Percentiles rank a stretch among this genome's conserved stretches.
phyloP scores from a whole-genome alignment of 768 basidiomycete genomes.

The Boletus rubropictus region DNA sequence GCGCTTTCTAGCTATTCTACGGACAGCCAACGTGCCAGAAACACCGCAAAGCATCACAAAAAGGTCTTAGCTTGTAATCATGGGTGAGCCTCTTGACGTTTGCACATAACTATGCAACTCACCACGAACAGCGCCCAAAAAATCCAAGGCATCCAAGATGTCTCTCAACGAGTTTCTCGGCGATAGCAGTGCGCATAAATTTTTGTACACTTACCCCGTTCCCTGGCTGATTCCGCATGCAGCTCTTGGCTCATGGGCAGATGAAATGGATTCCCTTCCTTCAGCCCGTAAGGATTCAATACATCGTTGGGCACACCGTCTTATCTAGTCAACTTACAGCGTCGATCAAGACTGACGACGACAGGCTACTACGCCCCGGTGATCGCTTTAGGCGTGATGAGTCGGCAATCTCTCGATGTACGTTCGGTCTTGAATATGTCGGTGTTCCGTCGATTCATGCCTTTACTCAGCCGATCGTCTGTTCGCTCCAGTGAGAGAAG shows the following conservation, averaged over 20 bases:
- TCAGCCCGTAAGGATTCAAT: constrained; percentile 72
- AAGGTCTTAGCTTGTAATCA: constrained; percentile 16
- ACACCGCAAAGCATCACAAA: constrained; percentile 12
- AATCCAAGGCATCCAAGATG: constrained; percentile 82
- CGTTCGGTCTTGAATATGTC: constrained; percentile 24
- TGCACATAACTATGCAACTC: constrained; percentile 1
- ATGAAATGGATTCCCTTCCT: constrained; percentile 93
- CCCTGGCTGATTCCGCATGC: constrained; percentile 12
- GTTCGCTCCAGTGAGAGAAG: constrained; percentile 65
- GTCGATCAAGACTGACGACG: constrained; percentile 65
- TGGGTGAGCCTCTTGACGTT: constrained; percentile 19
- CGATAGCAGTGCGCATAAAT: constrained; percentile 58
- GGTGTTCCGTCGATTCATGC: constrained; percentile 8
- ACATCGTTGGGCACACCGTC: constrained; percentile 3
- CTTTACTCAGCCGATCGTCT: constrained; percentile 48
- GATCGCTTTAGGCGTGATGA: constrained; percentile 66
- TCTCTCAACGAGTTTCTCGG: constrained; percentile 89
- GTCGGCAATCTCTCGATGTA: constrained; percentile 56
- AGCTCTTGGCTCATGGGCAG: constrained; percentile 96
- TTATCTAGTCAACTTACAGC: constrained; percentile 39
- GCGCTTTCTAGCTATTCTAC: constrained; percentile 14
- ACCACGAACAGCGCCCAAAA: constrained; percentile 67
- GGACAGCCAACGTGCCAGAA: constrained; percentile 2
- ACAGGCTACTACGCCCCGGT: constrained; percentile 41
- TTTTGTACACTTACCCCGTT: constrained; percentile 12